phyloP scores from a whole-genome alignment of 148 eudicot genomes.

The Vaccinium darrowii region DNA sequence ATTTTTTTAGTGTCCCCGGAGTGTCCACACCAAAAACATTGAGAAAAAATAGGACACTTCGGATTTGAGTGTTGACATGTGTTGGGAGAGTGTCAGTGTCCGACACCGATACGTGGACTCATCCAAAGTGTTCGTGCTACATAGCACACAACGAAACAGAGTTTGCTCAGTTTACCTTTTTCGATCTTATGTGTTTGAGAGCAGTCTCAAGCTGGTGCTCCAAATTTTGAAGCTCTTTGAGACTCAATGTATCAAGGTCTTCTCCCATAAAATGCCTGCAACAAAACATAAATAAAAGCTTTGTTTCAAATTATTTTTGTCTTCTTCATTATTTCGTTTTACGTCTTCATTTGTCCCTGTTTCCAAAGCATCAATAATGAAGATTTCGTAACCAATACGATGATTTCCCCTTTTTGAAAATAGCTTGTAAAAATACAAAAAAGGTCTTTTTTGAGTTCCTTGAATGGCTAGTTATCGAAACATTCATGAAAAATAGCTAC shows the following conservation, averaged over 20 bases:
- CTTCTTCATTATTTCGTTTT: not conserved
- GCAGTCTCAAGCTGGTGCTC: conserved; percentile 67
- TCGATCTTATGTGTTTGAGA: conserved; percentile 55
- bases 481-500: not conserved
- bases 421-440: too few relatives aligned
- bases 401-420: too few relatives aligned
- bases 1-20: too few relatives aligned
- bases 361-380: not conserved
- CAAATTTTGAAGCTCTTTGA: conserved; percentile 66
- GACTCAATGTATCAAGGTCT: conserved; percentile 53
- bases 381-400: not conserved
- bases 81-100: too few relatives aligned
- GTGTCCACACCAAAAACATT: too few relatives aligned
- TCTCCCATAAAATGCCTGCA: conserved; percentile 70
- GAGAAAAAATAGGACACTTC: too few relatives aligned
- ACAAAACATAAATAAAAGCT: not conserved
- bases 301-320: not conserved
- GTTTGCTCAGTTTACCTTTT: conserved; percentile 36
- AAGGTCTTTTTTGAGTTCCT: not conserved
- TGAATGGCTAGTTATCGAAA: not conserved
- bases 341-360: not conserved
- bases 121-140: too few relatives aligned
- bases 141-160: too few relatives aligned
- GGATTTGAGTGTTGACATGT: too few relatives aligned
- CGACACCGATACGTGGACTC: too few relatives aligned